phyloP scores from a whole-genome alignment of 345 rosid species.

The Euphorbia pulcherrima region DNA sequence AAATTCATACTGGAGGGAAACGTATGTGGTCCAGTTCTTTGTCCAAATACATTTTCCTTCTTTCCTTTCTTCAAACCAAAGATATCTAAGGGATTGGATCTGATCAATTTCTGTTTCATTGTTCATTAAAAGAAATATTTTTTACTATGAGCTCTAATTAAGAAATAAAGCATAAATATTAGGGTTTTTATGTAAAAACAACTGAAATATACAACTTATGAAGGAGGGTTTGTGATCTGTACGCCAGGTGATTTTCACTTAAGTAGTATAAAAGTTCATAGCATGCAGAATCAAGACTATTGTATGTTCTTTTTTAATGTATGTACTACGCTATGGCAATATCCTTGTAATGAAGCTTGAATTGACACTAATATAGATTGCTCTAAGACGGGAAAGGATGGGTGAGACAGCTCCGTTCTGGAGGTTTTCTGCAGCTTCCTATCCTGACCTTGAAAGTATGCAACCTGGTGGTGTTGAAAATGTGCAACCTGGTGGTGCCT shows the following conservation, averaged over 20 bases:
- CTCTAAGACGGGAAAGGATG: slow-evolving; percentile 78
- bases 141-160: background rate
- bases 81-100: too few relatives aligned
- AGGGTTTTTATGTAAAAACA: background rate
- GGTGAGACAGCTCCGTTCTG: slow-evolving; percentile 79
- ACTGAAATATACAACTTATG: background rate
- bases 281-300: background rate
- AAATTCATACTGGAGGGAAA: background rate
- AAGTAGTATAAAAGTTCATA: background rate
- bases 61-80: too few relatives aligned
- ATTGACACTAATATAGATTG: slow-evolving; percentile 45
- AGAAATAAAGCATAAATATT: too few relatives aligned
- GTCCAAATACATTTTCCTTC: too few relatives aligned
- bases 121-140: too few relatives aligned
- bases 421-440: slow-evolving; percentile 69
- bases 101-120: too few relatives aligned
- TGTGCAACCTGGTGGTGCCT: slow-evolving; percentile 19
- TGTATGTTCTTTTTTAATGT: background rate
- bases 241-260: background rate
- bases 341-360: background rate
- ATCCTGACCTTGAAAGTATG: slow-evolving; percentile 44
- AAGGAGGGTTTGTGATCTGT: background rate
- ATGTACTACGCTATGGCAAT: background rate
- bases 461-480: slow-evolving; percentile 28
- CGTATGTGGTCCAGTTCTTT: background rate